phyloP scores from a whole-genome alignment of 208 protist genomes.

The Trypanosomatidae sp. region DNA sequence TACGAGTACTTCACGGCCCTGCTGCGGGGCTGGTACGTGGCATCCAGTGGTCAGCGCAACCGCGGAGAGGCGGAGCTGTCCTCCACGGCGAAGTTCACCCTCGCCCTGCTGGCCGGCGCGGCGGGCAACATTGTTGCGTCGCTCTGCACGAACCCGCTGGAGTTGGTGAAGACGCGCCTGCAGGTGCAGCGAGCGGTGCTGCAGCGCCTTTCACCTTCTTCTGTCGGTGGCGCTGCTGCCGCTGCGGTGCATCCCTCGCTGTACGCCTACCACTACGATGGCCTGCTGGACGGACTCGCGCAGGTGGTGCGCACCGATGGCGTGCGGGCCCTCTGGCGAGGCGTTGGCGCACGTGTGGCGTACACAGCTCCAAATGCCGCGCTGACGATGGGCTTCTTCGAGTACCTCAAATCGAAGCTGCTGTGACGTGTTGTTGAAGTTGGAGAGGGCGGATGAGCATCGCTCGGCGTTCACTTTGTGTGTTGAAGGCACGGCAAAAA shows the following conservation, averaged over 20 bases:
- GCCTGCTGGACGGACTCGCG: slow-evolving; percentile 54
- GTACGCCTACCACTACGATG: slow-evolving; percentile 66
- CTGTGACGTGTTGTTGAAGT: no score
- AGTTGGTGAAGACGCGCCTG: slow-evolving; percentile 90
- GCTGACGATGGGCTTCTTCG: slow-evolving; percentile 81
- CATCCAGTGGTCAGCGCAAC: background rate
- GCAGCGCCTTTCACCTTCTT: slow-evolving; percentile 1
- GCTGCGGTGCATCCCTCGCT: background rate
- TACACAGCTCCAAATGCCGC: slow-evolving; percentile 82
- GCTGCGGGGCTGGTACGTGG: slow-evolving; percentile 16
- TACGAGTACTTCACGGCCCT: slow-evolving; percentile 63
- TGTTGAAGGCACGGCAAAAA: no score
- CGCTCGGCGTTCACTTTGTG: no score
- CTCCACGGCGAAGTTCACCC: slow-evolving; percentile 26
- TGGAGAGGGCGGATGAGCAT: no score
- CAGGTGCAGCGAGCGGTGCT: slow-evolving; percentile 84
- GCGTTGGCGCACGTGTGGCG: slow-evolving; percentile 51
- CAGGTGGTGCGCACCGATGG: slow-evolving; percentile 56
- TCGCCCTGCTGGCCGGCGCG: slow-evolving; percentile 56
- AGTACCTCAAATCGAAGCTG: slow-evolving; percentile 34
- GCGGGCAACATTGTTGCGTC: slow-evolving; percentile 64
- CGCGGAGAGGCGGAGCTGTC: background rate
- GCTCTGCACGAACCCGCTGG: slow-evolving; percentile 83
- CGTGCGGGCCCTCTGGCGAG: slow-evolving; percentile 57
- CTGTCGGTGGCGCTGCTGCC: no score